These are phyloP conservation scores for Beta vulgaris DNA, from an alignment of 148 eudicot species.

Conservation along the genomic window DNA sequence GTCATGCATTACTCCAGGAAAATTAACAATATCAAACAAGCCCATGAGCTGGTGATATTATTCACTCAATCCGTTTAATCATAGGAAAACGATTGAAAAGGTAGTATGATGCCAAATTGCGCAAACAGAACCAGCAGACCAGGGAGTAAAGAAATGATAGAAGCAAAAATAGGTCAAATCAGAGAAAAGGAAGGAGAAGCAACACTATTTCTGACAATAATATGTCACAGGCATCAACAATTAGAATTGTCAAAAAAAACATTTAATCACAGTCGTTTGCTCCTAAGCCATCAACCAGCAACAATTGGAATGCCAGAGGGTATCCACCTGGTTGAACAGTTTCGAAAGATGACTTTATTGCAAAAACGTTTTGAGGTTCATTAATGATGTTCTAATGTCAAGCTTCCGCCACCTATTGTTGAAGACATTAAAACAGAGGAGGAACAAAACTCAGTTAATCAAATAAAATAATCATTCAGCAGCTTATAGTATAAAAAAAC, in stretches of 20 bases:
- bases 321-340: constrained; percentile 22
- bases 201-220: neutral
- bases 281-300: constrained; percentile 22
- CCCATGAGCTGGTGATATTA: neutral
- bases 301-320: constrained; percentile 15
- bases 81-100: neutral
- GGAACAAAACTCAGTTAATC: neutral
- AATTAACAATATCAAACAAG: neutral
- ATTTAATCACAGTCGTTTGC: constrained; percentile 12
- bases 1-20: neutral
- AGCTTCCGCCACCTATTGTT: constrained; percentile 42
- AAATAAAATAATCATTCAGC: neutral
- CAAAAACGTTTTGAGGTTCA: constrained; percentile 3
- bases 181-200: neutral
- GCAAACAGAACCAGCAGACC: neutral
- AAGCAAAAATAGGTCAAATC: neutral
- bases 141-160: neutral
- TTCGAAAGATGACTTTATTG: constrained; percentile 28
- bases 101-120: neutral
- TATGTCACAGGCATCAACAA: constrained; percentile 13
- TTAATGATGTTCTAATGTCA: constrained; percentile 34
- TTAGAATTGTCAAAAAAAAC: constrained; percentile 7
- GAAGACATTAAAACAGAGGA: neutral
- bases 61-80: neutral
- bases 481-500: too few relatives aligned